Conservation (phyloP, 2,329 filamentous ascomycete genomes). For the Lecanicillium sp. region DNA sequence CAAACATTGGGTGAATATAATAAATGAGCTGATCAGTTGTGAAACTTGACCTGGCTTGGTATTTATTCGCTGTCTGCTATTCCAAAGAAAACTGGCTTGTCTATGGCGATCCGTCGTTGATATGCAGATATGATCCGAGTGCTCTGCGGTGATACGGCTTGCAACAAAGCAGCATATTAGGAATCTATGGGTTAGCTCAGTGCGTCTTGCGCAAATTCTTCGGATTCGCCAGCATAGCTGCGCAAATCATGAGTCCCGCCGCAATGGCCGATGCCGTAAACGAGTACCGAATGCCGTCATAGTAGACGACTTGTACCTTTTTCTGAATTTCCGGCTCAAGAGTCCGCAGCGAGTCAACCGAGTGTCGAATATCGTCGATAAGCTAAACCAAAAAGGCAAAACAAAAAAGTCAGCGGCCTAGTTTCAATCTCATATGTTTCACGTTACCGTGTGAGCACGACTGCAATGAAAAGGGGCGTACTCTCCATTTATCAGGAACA, state of each 20-base stretch:
- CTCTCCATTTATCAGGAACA: conserved; percentile 49
- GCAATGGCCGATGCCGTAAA: conserved; percentile 47
- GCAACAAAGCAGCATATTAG: too few species aligned
- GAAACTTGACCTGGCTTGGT: too few species aligned
- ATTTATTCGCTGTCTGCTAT: too few species aligned
- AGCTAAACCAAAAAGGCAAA: conserved; percentile 29
- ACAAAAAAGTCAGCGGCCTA: conserved; percentile 6
- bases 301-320: conserved; percentile 49
- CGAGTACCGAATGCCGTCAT: conserved; percentile 46
- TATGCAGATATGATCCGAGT: too few species aligned
- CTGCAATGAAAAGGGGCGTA: conserved; percentile 27
- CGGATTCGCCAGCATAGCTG: conserved; percentile 21
- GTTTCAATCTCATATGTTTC: too few species aligned
- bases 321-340: conserved; percentile 49
- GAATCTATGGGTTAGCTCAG: conserved; percentile 4
- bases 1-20: too few species aligned
- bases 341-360: conserved; percentile 43
- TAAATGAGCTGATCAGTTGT: too few species aligned
- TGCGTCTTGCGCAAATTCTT: conserved; percentile 23
- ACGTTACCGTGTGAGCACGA: too few species aligned
- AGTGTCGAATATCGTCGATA: conserved; percentile 54
- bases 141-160: too few species aligned
- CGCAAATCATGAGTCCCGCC: conserved; percentile 33
- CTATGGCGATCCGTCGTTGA: too few species aligned
- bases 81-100: too few species aligned